These are phyloP conservation scores for Leccinum subgranulosum DNA, from an alignment of 768 basidiomycete genomes.

Conservation along the genomic window DNA sequence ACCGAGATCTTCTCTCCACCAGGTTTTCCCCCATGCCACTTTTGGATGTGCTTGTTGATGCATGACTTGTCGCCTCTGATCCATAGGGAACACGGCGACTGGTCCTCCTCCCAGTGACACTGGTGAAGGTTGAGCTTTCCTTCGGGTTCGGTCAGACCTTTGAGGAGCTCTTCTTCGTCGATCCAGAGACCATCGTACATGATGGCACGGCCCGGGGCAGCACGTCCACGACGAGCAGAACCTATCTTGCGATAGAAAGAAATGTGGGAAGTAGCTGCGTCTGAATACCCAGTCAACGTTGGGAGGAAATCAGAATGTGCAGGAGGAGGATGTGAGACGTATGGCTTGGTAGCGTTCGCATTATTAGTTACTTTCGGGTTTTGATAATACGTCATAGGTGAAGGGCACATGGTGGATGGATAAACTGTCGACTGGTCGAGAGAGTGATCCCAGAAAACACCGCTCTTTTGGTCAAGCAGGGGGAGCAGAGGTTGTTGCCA, in stretches of 20 bases:
- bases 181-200: conserved; percentile 7
- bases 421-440: not conserved
- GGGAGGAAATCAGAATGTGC: no score
- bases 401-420: no score
- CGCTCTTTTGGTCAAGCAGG: not conserved
- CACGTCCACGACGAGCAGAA: not conserved
- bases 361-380: not conserved
- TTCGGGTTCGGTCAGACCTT: not conserved
- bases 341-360: not conserved
- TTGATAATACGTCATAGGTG: not conserved
- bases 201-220: conserved; percentile 3
- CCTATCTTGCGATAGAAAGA: not conserved
- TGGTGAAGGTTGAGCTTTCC: conserved; percentile 5
- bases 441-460: not conserved
- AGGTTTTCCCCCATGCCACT: conserved; percentile 13
- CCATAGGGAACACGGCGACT: conserved; percentile 9
- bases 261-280: no score
- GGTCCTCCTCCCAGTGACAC: conserved; percentile 14
- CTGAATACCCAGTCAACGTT: not conserved
- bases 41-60: conserved; percentile 14
- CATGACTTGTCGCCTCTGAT: conserved; percentile 13
- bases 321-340: not conserved
- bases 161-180: conserved; percentile 13
- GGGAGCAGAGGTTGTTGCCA: not conserved
- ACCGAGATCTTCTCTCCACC: conserved; percentile 6